A percentile compares a stretch with the other conserved stretches of the same genome.
Evolutionary conservation across 2,329 filamentous ascomycete species (phyloP).

Genomic region (Incumbomyces delicatus): DNA sequence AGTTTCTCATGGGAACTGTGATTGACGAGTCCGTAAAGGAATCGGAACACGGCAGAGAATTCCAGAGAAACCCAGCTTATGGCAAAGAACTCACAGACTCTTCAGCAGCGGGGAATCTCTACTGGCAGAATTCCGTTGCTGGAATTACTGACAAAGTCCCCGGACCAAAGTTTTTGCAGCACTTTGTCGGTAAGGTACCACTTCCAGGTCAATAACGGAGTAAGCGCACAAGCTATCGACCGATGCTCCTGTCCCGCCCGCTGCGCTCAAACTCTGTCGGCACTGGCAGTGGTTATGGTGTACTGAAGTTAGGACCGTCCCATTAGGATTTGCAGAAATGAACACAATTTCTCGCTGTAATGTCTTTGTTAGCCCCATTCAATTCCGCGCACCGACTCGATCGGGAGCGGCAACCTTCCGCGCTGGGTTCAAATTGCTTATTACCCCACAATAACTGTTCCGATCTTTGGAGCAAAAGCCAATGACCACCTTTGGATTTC

Average conservation of each 20-base stretch:
- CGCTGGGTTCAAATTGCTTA: too few relatives aligned
- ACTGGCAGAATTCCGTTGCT: constrained; percentile 14
- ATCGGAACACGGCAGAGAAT: constrained; percentile 11
- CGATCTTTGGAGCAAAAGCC: too few relatives aligned
- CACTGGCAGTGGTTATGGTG: too few relatives aligned
- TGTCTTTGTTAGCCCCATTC: neutral
- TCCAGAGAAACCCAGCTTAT: constrained; percentile 8
- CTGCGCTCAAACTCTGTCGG: neutral
- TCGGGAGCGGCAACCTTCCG: neutral
- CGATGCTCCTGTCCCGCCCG: too few relatives aligned
- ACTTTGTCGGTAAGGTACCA: neutral
- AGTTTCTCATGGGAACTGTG: constrained; percentile 12
- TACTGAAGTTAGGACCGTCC: too few relatives aligned
- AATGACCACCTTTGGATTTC: too few relatives aligned
- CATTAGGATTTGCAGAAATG: too few relatives aligned
- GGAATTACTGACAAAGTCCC: constrained; percentile 12
- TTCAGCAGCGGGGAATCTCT: constrained; percentile 9
- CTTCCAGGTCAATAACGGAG: neutral
- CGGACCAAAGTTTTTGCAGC: constrained; percentile 9
- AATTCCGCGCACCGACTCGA: neutral
- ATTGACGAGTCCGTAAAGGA: constrained; percentile 10
- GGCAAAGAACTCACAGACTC: constrained; percentile 8
- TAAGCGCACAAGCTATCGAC: neutral
- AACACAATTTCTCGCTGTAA: too few relatives aligned
- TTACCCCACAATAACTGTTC: neutral